A percentile compares a stretch with the other conserved stretches of the same genome.
Conservation (phyloP, 1,284 basidiomycete genomes). For the Fomitopsis schrenkii region DNA sequence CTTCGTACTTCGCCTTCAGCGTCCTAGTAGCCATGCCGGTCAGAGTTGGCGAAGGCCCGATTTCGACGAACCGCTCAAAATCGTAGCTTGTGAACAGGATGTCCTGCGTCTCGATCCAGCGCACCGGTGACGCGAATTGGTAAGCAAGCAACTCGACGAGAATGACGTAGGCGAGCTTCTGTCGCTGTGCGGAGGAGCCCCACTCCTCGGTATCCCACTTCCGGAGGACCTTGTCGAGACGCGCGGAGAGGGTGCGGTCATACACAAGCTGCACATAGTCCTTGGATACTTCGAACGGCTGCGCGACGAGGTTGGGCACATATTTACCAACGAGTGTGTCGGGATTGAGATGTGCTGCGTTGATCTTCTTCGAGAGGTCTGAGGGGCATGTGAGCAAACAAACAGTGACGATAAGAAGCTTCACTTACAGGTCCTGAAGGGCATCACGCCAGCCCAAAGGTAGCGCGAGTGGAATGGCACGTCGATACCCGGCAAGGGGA, state of each 20-base stretch:
- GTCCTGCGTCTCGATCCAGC: conserved; percentile 99
- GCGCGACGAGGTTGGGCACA: conserved; percentile 95
- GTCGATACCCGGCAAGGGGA: conserved; percentile 95
- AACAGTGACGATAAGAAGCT: background rate
- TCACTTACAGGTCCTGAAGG: conserved; percentile 85
- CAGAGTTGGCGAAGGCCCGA: conserved; percentile 94
- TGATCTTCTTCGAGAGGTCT: conserved; percentile 99
- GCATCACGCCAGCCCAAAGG: conserved; percentile 98
- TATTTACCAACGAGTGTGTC: conserved; percentile 93
- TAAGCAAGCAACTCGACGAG: conserved; percentile 96
- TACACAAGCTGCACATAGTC: conserved; percentile 94
- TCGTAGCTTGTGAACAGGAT: conserved; percentile 86
- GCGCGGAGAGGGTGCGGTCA: conserved; percentile 91
- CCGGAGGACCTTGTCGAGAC: conserved; percentile 89
- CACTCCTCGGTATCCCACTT: conserved; percentile 94
- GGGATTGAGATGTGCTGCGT: conserved; percentile 84
- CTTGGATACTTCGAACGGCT: conserved; percentile 88
- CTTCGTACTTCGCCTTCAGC: conserved; percentile 94
- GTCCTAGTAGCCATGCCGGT: conserved; percentile 96
- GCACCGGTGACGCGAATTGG: conserved; percentile 93
- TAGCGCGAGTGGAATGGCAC: conserved; percentile 99
- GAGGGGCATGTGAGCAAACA: conserved; percentile 17
- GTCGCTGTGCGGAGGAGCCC: conserved; percentile 78
- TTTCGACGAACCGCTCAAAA: conserved; percentile 93
- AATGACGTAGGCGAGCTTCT: conserved; percentile 92